These are phyloP conservation scores for Xylaria venustula DNA, from an alignment of 495 filamentous ascomycete genomes.

Conservation along the genomic window DNA sequence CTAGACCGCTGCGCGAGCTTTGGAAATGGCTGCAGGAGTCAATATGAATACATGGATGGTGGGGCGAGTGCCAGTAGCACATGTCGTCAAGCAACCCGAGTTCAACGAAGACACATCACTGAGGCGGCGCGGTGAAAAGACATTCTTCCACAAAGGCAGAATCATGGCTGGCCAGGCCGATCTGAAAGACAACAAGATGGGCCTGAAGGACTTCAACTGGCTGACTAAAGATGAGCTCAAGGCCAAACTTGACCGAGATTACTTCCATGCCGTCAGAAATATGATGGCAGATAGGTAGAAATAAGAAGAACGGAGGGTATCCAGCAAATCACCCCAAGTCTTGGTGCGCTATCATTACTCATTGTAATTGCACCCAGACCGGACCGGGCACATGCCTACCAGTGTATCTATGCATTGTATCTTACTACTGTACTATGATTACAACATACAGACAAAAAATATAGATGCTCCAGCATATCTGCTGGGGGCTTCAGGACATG, in stretches of 20 bases:
- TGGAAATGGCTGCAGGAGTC: constrained; percentile 71
- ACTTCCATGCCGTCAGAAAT: constrained; percentile 72
- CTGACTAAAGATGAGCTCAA: constrained; percentile 83
- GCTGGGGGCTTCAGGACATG: constrained; percentile 25
- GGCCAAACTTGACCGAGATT: constrained; percentile 57
- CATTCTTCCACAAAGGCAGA: constrained; percentile 91
- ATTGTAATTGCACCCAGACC: constrained; percentile 18
- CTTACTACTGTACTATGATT: constrained; percentile 17
- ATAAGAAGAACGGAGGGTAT: neutral
- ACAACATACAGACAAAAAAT: neutral
- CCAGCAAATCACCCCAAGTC: constrained; percentile 3
- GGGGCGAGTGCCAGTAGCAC: constrained; percentile 84
- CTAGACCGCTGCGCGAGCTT: constrained; percentile 77
- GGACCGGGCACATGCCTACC: constrained; percentile 1
- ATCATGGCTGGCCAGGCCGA: constrained; percentile 97
- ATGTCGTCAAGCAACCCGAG: constrained; percentile 56
- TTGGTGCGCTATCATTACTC: constrained; percentile 15
- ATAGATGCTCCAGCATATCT: constrained; percentile 12
- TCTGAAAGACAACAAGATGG: constrained; percentile 66
- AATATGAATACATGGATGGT: constrained; percentile 99
- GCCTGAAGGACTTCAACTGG: constrained; percentile 85
- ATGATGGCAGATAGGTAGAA: constrained; percentile 72
- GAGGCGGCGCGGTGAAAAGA: constrained; percentile 63
- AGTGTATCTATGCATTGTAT: constrained; percentile 16
- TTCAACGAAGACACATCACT: constrained; percentile 35